A percentile compares a stretch with the other conserved stretches of the same genome.
These are phyloP conservation scores for Geranomyces variabilis DNA, from an alignment of 192 early-diverging fungal species.

Conservation along the genomic window DNA sequence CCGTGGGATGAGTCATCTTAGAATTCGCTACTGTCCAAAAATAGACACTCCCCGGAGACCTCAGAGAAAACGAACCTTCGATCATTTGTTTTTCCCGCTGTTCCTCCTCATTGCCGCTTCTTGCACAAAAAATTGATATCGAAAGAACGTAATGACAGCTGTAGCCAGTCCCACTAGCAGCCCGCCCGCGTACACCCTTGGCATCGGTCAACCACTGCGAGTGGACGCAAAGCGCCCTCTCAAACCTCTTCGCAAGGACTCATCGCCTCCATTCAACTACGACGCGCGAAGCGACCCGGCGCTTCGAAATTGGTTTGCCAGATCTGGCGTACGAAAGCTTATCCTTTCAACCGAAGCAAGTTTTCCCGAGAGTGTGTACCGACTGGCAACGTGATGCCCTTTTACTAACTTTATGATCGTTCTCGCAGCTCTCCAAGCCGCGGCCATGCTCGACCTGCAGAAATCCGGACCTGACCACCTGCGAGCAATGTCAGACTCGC, in stretches of 20 bases:
- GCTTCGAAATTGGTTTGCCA: background rate
- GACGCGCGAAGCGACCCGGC: constrained; percentile 1
- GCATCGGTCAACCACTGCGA: no score
- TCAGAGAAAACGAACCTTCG: no score
- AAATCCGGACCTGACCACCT: background rate
- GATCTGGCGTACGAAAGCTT: background rate
- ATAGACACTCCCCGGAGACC: no score
- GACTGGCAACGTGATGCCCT: background rate
- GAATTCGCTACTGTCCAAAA: no score
- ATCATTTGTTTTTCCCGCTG: no score
- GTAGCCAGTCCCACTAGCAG: no score
- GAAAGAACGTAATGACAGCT: no score
- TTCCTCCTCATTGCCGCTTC: no score
- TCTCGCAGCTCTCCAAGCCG: background rate
- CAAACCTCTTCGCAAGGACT: background rate
- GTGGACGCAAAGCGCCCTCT: background rate
- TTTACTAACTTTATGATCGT: no score
- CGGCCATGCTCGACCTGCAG: background rate
- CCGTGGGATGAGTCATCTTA: no score
- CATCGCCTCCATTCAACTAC: constrained; percentile 3
- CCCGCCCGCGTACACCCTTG: no score
- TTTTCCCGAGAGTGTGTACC: background rate
- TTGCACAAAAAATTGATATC: no score
- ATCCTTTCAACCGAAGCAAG: background rate
- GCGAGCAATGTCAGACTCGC: background rate